Conservation (phyloP, 176 grass and related monocot genomes). For the Otatea glauca region DNA sequence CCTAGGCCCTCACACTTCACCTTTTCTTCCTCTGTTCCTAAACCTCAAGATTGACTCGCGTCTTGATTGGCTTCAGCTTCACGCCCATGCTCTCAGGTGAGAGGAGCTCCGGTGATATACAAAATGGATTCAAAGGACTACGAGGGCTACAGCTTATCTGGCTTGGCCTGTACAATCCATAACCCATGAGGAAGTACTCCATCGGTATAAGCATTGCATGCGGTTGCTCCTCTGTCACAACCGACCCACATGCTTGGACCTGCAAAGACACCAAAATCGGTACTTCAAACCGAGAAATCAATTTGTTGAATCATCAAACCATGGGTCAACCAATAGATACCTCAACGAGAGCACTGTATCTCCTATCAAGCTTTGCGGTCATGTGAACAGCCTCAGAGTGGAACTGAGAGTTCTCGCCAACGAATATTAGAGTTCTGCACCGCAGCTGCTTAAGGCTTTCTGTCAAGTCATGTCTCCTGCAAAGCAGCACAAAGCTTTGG, state of each 20-base stretch:
- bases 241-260: slow-evolving; percentile 86
- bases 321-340: slow-evolving; percentile 40
- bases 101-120: slow-evolving; percentile 85
- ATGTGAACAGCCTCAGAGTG: slow-evolving; percentile 87
- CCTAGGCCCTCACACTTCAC: slow-evolving; percentile 17
- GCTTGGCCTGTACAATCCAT: slow-evolving; percentile 77
- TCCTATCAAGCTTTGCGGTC: slow-evolving; percentile 76
- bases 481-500: slow-evolving; percentile 39
- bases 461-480: slow-evolving; percentile 86
- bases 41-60: slow-evolving; percentile 55
- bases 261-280: slow-evolving; percentile 37
- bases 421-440: slow-evolving; percentile 90
- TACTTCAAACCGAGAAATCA: background rate
- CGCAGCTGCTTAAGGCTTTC: slow-evolving; percentile 80
- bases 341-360: slow-evolving; percentile 89
- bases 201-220: slow-evolving; percentile 92
- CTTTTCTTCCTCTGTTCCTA: slow-evolving; percentile 48
- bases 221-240: slow-evolving; percentile 93
- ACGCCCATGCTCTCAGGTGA: slow-evolving; percentile 96
- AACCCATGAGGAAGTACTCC: slow-evolving; percentile 93
- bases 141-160: slow-evolving; percentile 69
- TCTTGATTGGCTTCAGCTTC: slow-evolving; percentile 97
- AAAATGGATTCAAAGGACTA: slow-evolving; percentile 74
- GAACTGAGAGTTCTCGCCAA: slow-evolving; percentile 84
- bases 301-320: background rate